Evolutionary conservation across 371 early-diverging fungal species (phyloP), one percentile per base, ranked within the genome.

Genomic region (Chytridiales sp.): DNA sequence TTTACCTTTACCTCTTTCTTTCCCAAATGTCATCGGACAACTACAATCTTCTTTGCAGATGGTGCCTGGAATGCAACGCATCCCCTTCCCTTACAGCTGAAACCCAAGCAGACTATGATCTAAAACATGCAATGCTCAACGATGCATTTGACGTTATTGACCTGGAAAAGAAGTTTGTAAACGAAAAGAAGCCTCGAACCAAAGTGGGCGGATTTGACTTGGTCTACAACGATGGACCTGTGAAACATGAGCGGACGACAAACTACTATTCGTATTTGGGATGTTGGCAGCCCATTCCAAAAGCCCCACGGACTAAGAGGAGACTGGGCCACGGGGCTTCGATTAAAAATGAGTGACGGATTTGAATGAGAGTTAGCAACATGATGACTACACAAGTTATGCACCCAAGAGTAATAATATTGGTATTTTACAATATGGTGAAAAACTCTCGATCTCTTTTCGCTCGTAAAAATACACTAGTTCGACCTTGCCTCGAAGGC

Each of bases 31-130:
- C n/a, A n/a, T n/a, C n/a, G n/a, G n/a, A n/a, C n/a, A n/a, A n/a
- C n/a, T n/a, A n/a, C n/a, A n/a, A n/a, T n/a, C n/a, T n/a, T n/a
- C n/a, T n/a, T n/a, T n/a, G n/a, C n/a, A 76, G 75, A 13, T 83
- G 83, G 83, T 61, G 79, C 9, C 64, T 83, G 13, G 83, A 83
- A 69, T 79, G 81, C 31, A 83, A 83, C 57, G 83, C 83, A 13
- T 74, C 75, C 15, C 83, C 83, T 0, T 77, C 78, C 9, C 60
- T 83, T 13, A 69, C 79, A 1, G 80, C 80, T 17, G 83, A 83
- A 57, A 83, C 79, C 2, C 81, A 79, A 62, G 78, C 71, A 40
- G 83, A 83, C 56, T 80, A 79, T 48, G 80, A 79, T 43, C 62
- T 83, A 48, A 83, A 83, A 59, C 67, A 77, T 52, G 72, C 75